phyloP scores from a whole-genome alignment of 768 basidiomycete genomes.

The Lactarius quietus region DNA sequence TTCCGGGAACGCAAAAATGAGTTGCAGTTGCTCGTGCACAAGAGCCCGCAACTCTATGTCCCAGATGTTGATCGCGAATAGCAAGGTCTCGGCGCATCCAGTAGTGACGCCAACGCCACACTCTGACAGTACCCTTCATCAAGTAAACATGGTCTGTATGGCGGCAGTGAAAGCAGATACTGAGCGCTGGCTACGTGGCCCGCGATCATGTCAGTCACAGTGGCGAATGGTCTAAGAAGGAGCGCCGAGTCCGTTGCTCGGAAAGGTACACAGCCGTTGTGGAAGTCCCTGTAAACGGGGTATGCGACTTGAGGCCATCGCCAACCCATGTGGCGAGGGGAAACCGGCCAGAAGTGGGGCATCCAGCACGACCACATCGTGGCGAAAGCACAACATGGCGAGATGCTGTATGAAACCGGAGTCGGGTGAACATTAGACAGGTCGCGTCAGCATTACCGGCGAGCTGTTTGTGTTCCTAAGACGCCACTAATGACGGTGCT shows the following conservation, averaged over 20 bases:
- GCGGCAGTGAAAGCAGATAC: not conserved
- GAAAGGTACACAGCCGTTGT: not conserved
- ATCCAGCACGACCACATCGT: not conserved
- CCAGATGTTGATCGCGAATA: not conserved
- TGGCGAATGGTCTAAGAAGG: not conserved
- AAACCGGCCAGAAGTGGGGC: not conserved
- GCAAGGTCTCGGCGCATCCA: not conserved
- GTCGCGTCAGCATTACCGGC: not conserved
- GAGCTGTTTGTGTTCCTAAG: not conserved
- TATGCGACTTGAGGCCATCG: not conserved
- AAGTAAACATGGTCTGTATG: not conserved
- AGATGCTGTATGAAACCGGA: not conserved
- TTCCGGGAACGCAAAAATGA: not conserved
- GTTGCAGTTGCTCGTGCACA: not conserved
- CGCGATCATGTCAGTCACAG: not conserved
- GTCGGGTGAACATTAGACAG: not conserved
- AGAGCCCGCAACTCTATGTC: not conserved
- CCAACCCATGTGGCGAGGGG: not conserved
- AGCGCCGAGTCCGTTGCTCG: not conserved
- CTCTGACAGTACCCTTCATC: not conserved
- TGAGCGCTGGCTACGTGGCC: not conserved
- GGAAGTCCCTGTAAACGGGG: not conserved
- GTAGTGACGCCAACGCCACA: constrained; percentile 5
- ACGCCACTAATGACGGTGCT: not conserved
- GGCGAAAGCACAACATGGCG: not conserved